These are phyloP conservation scores for Rhododendron simsii DNA, from an alignment of 148 eudicot species.

Conservation along the genomic window DNA sequence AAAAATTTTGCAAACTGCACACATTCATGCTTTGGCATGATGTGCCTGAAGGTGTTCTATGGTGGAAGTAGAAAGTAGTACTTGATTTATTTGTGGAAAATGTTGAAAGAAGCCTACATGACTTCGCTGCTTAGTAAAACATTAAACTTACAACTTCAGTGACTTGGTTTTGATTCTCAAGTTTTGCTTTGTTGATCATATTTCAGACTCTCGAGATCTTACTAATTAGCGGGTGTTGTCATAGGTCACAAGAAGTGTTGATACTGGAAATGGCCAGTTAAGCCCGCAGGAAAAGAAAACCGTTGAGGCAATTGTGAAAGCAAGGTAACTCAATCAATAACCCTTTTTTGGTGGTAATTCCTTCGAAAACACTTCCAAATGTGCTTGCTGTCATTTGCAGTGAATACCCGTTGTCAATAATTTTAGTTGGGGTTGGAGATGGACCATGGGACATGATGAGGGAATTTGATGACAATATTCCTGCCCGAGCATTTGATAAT, in stretches of 20 bases:
- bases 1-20: not conserved
- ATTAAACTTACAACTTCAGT: not conserved
- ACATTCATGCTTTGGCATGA: not conserved
- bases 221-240: not conserved
- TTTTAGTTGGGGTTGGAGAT: conserved; percentile 58
- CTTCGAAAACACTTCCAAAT: not conserved
- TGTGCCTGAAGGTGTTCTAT: not conserved
- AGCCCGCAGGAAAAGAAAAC: conserved; percentile 47
- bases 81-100: not conserved
- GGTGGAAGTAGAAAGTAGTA: not conserved
- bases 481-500: conserved; percentile 56
- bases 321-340: conserved; percentile 33
- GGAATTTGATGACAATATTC: conserved; percentile 56
- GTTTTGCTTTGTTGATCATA: not conserved
- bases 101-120: not conserved
- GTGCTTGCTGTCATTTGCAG: conserved; percentile 21
- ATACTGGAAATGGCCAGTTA: conserved; percentile 40
- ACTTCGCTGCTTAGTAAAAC: not conserved
- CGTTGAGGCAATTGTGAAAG: conserved; percentile 56
- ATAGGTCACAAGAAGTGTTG: conserved; percentile 61
- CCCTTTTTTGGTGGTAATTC: not conserved
- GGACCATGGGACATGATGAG: conserved; percentile 70
- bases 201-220: not conserved
- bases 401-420: conserved; percentile 43
- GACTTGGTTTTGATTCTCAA: not conserved